phyloP scores from a whole-genome alignment of 1,139 yeast species.

The Torulaspora pretoriensis region DNA sequence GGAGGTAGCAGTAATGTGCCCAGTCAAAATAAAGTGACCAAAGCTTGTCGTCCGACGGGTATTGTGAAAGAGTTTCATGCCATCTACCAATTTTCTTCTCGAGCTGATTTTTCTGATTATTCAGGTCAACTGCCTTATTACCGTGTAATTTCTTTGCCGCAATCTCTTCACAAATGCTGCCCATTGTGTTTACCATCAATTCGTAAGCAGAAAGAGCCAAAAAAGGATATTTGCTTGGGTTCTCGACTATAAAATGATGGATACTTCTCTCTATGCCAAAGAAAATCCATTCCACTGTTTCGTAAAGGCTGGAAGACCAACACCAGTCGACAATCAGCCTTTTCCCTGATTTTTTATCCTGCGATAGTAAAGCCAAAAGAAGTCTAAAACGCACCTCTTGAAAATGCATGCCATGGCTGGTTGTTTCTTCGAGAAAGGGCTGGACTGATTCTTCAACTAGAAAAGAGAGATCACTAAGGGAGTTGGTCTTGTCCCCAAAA shows the following conservation, averaged over 20 bases:
- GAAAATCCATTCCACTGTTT: slow-evolving; percentile 34
- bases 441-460: slow-evolving; percentile 32
- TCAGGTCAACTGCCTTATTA: slow-evolving; percentile 29
- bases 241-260: slow-evolving; percentile 18
- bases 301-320: slow-evolving; percentile 30
- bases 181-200: slow-evolving; percentile 47
- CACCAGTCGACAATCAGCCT: slow-evolving; percentile 37
- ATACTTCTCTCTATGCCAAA: slow-evolving; percentile 37
- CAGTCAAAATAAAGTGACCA: slow-evolving; percentile 38
- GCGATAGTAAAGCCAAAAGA: slow-evolving; percentile 41
- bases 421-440: slow-evolving; percentile 37
- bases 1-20: slow-evolving; percentile 41
- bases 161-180: slow-evolving; percentile 27
- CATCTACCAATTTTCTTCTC: slow-evolving; percentile 42
- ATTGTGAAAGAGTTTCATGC: slow-evolving; percentile 33
- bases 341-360: slow-evolving; percentile 20
- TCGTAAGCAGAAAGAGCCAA: slow-evolving; percentile 48
- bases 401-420: slow-evolving; percentile 40
- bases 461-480: slow-evolving; percentile 14
- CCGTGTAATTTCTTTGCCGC: slow-evolving; percentile 27
- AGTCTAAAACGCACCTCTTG: slow-evolving; percentile 47
- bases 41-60: slow-evolving; percentile 11
- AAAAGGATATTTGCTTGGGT: slow-evolving; percentile 15
- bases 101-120: slow-evolving; percentile 28
- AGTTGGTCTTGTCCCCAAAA: slow-evolving; percentile 22